Conservation (phyloP, 352 stramenopile species). For the Phytophthora constricta region DNA sequence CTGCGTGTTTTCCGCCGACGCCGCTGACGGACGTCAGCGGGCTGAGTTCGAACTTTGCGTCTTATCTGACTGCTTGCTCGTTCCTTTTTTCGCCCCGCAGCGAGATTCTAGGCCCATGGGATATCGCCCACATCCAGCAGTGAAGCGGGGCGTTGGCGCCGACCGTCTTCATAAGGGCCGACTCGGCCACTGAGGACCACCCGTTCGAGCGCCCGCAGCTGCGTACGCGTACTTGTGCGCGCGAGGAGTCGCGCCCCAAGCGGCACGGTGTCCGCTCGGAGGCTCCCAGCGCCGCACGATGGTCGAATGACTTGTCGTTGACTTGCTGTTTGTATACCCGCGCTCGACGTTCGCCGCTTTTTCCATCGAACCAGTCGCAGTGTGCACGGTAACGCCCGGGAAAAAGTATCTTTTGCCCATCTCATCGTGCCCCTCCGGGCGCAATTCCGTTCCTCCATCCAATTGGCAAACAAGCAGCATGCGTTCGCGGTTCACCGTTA, state of each 20-base stretch:
- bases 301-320: too few relatives aligned
- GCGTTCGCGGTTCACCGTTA: too few relatives aligned
- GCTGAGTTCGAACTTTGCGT: constrained; percentile 20
- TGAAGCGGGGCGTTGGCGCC: too few relatives aligned
- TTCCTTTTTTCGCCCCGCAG: constrained; percentile 43
- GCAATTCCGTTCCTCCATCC: constrained; percentile 16
- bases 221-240: neutral
- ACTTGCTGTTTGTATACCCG: too few relatives aligned
- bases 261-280: too few relatives aligned
- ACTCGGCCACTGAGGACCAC: neutral
- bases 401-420: constrained; percentile 42
- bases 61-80: neutral
- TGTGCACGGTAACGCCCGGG: constrained; percentile 14
- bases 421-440: constrained; percentile 27
- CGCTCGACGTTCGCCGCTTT: constrained; percentile 37
- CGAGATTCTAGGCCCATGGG: constrained; percentile 91
- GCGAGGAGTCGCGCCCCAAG: neutral
- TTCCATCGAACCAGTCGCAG: constrained; percentile 39
- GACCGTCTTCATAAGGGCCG: too few relatives aligned
- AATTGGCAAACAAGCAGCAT: neutral
- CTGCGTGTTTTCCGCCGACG: constrained; percentile 25
- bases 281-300: neutral
- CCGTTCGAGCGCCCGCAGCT: neutral
- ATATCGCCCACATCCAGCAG: constrained; percentile 86
- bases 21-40: constrained; percentile 12